Percentiles rank a stretch among this genome's conserved stretches.
phyloP scores from a whole-genome alignment of 169 alveolate species.

The Plasmodium knowlesi region DNA sequence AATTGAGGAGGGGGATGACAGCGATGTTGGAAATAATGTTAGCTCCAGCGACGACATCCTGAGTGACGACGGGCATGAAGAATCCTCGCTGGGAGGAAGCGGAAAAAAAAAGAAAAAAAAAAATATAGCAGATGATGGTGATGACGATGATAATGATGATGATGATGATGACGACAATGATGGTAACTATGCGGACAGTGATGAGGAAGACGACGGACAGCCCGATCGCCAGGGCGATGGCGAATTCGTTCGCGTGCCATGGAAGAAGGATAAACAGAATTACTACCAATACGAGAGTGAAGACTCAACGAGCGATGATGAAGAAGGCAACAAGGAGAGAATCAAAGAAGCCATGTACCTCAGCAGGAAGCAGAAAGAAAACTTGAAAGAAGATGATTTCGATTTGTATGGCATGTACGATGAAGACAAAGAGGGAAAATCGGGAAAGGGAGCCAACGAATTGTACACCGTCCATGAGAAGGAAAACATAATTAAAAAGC shows the following conservation, averaged over 20 bases:
- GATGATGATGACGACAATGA: conserved; percentile 13
- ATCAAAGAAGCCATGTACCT: conserved; percentile 74
- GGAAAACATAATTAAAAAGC: conserved; percentile 58
- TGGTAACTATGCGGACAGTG: neutral
- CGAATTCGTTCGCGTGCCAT: conserved; percentile 41
- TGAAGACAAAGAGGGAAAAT: conserved; percentile 58
- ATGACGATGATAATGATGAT: neutral
- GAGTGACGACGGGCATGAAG: conserved; percentile 20
- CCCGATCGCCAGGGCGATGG: conserved; percentile 1
- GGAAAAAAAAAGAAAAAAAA: conserved; percentile 5
- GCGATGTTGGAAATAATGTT: conserved; percentile 27
- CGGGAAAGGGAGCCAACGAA: conserved; percentile 26
- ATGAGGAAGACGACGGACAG: too few relatives aligned
- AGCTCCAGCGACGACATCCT: conserved; percentile 3
- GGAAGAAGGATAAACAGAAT: conserved; percentile 68
- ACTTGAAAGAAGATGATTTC: conserved; percentile 64
- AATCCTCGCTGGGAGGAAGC: neutral
- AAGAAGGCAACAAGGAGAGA: conserved; percentile 65
- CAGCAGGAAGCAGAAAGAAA: conserved; percentile 72
- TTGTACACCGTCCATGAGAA: conserved; percentile 3
- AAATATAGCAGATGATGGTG: neutral
- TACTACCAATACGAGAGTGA: conserved; percentile 72
- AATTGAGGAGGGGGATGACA: conserved; percentile 13
- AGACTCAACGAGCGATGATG: conserved; percentile 70
- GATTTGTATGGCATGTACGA: conserved; percentile 54